Conservation (phyloP, 2,329 filamentous ascomycete species). For the Ophiobolus disseminans region DNA sequence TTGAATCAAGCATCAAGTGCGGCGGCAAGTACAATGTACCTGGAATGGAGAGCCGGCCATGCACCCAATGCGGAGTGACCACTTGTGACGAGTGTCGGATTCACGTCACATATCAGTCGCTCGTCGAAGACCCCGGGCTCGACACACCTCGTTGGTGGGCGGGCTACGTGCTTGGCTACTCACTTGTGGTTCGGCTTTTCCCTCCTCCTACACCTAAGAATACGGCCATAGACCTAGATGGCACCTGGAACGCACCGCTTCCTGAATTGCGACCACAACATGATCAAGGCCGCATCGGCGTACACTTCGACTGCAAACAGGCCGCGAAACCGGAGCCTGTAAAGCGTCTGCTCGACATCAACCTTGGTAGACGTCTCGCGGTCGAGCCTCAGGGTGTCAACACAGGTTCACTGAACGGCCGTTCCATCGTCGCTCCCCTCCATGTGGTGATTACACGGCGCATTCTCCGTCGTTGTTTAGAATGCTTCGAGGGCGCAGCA, state of each 20-base stretch:
- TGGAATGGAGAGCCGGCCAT: constrained; percentile 16
- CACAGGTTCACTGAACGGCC: not conserved
- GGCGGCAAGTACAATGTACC: not conserved
- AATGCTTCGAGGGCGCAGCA: not conserved
- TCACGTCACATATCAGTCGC: constrained; percentile 34
- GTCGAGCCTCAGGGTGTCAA: not conserved
- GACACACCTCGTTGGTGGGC: constrained; percentile 26
- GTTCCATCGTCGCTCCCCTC: not conserved
- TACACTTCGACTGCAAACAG: not conserved
- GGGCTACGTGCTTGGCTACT: too few relatives aligned
- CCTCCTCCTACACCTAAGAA: not conserved
- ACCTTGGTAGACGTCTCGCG: not conserved
- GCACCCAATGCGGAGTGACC: constrained; percentile 23
- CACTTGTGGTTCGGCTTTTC: too few relatives aligned
- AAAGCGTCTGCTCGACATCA: not conserved
- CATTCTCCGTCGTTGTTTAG: not conserved
- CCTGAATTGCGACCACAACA: not conserved
- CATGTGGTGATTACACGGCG: not conserved
- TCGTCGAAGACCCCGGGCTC: constrained; percentile 26
- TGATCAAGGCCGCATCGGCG: not conserved
- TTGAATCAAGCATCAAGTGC: too few relatives aligned
- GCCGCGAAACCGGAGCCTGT: not conserved
- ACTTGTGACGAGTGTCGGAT: constrained; percentile 40
- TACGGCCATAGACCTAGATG: not conserved
- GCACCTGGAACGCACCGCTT: not conserved